A percentile compares a stretch with the other conserved stretches of the same genome.
Evolutionary conservation across 805 yeast genomes (phyloP).

Genomic region (Yamadazyma laniorum): DNA sequence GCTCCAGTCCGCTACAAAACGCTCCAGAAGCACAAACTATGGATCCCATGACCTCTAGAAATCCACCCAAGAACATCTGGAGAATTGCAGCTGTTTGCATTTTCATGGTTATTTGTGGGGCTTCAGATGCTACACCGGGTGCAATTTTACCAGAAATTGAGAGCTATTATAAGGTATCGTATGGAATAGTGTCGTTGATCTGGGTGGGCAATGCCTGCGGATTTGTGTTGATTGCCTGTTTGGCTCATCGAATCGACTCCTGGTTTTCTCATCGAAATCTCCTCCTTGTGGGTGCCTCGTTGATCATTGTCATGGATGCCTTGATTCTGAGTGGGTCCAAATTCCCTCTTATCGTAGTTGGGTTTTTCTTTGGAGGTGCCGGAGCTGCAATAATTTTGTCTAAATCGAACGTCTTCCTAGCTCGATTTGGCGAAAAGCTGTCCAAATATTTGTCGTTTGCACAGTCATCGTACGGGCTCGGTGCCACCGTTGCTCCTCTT

Average conservation of each 20-base stretch:
- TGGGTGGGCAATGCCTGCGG: conserved; percentile 61
- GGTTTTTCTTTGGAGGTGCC: conserved; percentile 55
- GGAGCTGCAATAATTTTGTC: conserved; percentile 52
- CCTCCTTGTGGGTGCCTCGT: conserved; percentile 35
- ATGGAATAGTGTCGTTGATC: conserved; percentile 53
- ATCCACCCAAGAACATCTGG: conserved; percentile 45
- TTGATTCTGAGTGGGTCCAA: conserved; percentile 47
- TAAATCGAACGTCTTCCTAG: conserved; percentile 52
- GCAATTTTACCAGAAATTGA: conserved; percentile 57
- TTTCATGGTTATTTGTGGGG: conserved; percentile 44
- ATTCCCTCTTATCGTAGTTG: conserved; percentile 49
- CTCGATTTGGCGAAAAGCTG: conserved; percentile 46
- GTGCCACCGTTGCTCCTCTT: conserved; percentile 70
- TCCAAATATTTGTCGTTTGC: conserved; percentile 58
- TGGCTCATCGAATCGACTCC: conserved; percentile 43
- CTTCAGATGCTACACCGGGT: conserved; percentile 61
- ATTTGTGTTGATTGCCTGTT: conserved; percentile 46
- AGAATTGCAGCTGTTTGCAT: conserved; percentile 40
- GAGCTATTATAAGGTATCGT: conserved; percentile 43
- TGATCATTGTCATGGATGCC: conserved; percentile 41
- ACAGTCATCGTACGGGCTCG: conserved; percentile 72
- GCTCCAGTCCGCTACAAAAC: not conserved
- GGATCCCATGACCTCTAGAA: conserved; percentile 35
- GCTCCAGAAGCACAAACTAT: not conserved
- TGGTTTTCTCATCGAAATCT: conserved; percentile 40